Percentiles rank a stretch among this genome's conserved stretches.
Conservation (phyloP, 1,284 basidiomycete genomes). For the Ceratobasidium sp. region DNA sequence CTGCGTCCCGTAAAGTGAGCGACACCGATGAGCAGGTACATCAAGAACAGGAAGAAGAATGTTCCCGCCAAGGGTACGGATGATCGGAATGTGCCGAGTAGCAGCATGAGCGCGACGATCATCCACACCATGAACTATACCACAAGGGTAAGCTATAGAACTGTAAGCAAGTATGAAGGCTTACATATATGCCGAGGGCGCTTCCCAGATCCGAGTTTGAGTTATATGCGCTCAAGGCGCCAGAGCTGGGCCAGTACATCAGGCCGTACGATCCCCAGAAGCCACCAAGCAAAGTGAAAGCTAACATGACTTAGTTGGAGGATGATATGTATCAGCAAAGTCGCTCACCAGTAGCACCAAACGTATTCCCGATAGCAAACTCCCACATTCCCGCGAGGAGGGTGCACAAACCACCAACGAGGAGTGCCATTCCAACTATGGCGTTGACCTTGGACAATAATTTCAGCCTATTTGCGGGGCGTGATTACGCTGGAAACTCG, state of each 20-base stretch:
- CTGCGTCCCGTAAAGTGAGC: conserved; percentile 54
- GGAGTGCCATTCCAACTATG: conserved; percentile 56
- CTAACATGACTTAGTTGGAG: conserved; percentile 35
- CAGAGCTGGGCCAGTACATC: conserved; percentile 49
- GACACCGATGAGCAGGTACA: conserved; percentile 56
- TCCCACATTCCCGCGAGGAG: conserved; percentile 57
- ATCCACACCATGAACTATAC: conserved; percentile 51
- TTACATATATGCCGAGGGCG: conserved; percentile 50
- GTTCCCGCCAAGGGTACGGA: conserved; percentile 56
- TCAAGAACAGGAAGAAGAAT: conserved; percentile 63
- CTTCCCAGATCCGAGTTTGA: conserved; percentile 35
- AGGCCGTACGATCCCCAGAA: conserved; percentile 54
- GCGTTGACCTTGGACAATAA: conserved; percentile 62
- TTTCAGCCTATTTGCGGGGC: conserved; percentile 55
- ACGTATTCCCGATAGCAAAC: conserved; percentile 61
- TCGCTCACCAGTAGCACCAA: conserved; percentile 60
- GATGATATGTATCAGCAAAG: no score
- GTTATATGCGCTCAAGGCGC: conserved; percentile 42
- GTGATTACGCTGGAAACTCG: background rate
- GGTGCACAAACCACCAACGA: conserved; percentile 60
- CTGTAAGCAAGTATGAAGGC: conserved; percentile 15
- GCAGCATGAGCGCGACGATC: conserved; percentile 52
- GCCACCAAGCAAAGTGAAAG: conserved; percentile 55
- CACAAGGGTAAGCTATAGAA: background rate
- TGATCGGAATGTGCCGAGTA: conserved; percentile 56